Percentiles rank a stretch among this genome's conserved stretches.
phyloP scores from a whole-genome alignment of 2,329 filamentous ascomycete species.

The Ascochyta clinopodiicola region DNA sequence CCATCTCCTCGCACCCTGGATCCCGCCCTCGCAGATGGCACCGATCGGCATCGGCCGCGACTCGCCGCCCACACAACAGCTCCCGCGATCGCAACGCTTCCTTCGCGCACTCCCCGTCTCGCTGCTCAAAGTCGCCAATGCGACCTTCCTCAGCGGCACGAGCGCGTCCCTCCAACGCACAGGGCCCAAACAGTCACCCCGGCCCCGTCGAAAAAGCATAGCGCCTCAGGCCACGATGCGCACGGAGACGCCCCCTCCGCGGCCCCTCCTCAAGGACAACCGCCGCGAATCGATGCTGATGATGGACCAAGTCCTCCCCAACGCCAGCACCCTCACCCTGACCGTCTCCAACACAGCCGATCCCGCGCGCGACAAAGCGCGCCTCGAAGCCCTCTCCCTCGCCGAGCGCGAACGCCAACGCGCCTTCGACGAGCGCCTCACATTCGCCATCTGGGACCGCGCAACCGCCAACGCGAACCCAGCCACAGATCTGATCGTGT shows the following conservation, averaged over 20 bases:
- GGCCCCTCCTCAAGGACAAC: conserved; percentile 39
- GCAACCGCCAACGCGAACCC: conserved; percentile 92
- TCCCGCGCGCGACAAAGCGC: conserved; percentile 39
- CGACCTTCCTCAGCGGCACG: conserved; percentile 91
- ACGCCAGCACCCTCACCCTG: conserved; percentile 42
- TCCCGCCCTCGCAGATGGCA: conserved; percentile 73
- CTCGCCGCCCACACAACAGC: conserved; percentile 79
- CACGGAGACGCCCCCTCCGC: conserved; percentile 20
- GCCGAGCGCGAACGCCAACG: conserved; percentile 75
- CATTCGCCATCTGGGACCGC: conserved; percentile 91
- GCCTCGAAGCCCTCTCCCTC: conserved; percentile 62
- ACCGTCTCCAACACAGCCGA: conserved; percentile 35
- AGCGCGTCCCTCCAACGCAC: conserved; percentile 74
- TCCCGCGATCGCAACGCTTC: conserved; percentile 91
- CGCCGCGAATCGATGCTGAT: conserved; percentile 57
- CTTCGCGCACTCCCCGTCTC: conserved; percentile 88
- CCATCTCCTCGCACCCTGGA: conserved; percentile 94
- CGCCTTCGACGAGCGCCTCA: conserved; percentile 83
- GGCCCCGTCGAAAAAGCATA: conserved; percentile 41
- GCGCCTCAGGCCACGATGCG: conserved; percentile 16
- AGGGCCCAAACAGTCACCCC: conserved; percentile 60
- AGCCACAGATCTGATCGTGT: conserved; percentile 89
- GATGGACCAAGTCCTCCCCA: conserved; percentile 57
- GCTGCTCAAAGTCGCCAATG: conserved; percentile 91
- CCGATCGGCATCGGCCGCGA: conserved; percentile 69